phyloP scores from a whole-genome alignment of 352 stramenopile species.

The Phytopythium chamaehyphon region DNA sequence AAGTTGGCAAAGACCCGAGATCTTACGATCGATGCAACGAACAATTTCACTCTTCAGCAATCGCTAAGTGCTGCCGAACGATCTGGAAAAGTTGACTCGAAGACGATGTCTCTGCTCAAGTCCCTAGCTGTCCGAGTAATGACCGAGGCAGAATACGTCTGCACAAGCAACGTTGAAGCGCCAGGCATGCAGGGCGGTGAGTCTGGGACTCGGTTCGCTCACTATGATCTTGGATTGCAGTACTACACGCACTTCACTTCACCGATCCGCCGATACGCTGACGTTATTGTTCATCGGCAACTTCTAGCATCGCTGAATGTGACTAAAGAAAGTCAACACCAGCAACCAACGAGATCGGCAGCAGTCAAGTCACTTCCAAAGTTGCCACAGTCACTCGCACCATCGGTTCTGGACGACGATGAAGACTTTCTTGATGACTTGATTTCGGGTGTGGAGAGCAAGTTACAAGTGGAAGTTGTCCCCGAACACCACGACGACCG shows the following conservation, averaged over 20 bases:
- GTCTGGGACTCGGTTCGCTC: slow-evolving; percentile 51
- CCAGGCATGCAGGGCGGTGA: slow-evolving; percentile 35
- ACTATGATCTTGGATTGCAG: slow-evolving; percentile 87
- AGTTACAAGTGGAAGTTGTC: slow-evolving; percentile 29
- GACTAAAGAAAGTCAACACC: not conserved
- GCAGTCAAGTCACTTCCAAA: slow-evolving; percentile 4
- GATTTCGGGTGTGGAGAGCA: slow-evolving; percentile 55
- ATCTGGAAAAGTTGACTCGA: slow-evolving; percentile 55
- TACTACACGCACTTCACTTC: slow-evolving; percentile 93
- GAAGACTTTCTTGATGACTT: slow-evolving; percentile 66
- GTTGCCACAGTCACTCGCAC: slow-evolving; percentile 41
- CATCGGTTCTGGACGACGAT: slow-evolving; percentile 56
- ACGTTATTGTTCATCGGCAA: slow-evolving; percentile 90
- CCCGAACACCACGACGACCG: not conserved
- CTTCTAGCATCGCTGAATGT: slow-evolving; percentile 58
- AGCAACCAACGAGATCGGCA: not conserved
- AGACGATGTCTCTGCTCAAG: slow-evolving; percentile 89
- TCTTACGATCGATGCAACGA: slow-evolving; percentile 68
- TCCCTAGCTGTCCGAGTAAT: slow-evolving; percentile 92
- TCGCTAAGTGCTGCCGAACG: slow-evolving; percentile 57
- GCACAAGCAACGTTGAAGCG: slow-evolving; percentile 36
- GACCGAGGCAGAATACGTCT: slow-evolving; percentile 94
- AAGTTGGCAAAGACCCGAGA: slow-evolving; percentile 66
- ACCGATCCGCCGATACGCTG: slow-evolving; percentile 88
- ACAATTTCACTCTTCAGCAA: slow-evolving; percentile 81